Conservation (phyloP, 139 green algal genomes). For the Chlorella vulgaris region DNA sequence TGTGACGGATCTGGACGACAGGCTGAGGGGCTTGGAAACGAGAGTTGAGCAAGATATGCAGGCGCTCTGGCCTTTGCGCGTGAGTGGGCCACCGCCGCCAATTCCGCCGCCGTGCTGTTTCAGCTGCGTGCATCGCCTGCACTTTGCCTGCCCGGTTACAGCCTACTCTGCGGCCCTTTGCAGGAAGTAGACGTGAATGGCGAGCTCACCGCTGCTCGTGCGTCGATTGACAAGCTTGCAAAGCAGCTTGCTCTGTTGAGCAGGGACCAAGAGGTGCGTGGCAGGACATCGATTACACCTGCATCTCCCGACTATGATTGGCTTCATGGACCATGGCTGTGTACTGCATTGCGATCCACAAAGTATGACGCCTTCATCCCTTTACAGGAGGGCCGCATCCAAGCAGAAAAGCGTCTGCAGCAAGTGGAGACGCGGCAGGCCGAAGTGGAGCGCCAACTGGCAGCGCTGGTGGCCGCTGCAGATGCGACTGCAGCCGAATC, state of each 20-base stretch:
- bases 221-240: constrained; percentile 30
- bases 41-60: constrained; percentile 22
- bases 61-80: constrained; percentile 24
- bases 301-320: no score
- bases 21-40: constrained; percentile 31
- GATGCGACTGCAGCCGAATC: constrained; percentile 8
- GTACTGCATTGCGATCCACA: no score
- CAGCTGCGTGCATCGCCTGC: no score
- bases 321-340: no score
- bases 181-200: constrained; percentile 41
- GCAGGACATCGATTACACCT: neutral
- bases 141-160: no score
- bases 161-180: neutral
- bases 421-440: constrained; percentile 40
- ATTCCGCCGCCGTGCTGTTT: neutral
- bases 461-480: neutral
- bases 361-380: no score
- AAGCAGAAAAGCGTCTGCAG: constrained; percentile 32
- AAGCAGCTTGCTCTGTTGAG: constrained; percentile 23
- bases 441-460: constrained; percentile 6
- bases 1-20: constrained; percentile 30
- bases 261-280: constrained; percentile 36
- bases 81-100: neutral
- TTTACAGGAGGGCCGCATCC: constrained; percentile 22
- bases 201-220: constrained; percentile 3